Evolutionary conservation across 208 protist genomes (phyloP).

Genomic region (Trichomonas gallinae): DNA sequence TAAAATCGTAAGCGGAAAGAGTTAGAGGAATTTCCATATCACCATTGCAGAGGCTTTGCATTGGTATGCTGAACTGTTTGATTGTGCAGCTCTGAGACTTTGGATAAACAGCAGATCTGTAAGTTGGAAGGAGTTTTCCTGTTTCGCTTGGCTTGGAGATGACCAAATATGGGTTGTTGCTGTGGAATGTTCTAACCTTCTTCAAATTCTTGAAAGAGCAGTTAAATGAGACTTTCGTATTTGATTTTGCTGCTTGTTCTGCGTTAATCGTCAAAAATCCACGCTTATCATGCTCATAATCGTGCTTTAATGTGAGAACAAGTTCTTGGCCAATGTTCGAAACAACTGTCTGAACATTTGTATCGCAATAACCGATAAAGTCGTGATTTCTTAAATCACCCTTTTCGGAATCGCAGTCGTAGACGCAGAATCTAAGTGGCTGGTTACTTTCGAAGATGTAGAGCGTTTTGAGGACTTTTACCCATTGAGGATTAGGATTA

Average conservation of each 20-base stretch:
- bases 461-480: neutral
- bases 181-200: neutral
- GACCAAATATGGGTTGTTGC: neutral
- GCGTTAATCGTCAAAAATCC: neutral
- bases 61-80: neutral
- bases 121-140: neutral
- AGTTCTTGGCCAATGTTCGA: neutral
- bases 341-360: neutral
- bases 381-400: neutral
- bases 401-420: conserved; percentile 17
- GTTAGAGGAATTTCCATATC: neutral
- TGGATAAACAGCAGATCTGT: neutral
- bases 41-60: neutral
- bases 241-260: neutral
- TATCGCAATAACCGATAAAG: neutral
- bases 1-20: neutral
- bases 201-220: neutral
- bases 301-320: neutral
- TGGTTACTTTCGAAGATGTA: conserved; percentile 8
- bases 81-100: neutral
- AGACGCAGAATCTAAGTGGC: neutral
- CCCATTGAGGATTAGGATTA: conserved; percentile 18
- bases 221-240: neutral
- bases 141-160: neutral
- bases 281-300: neutral